Percentiles rank a stretch among this genome's conserved stretches.
Evolutionary conservation across 2,329 filamentous ascomycete genomes (phyloP).

Genomic region (Colletotrichum paranaense): DNA sequence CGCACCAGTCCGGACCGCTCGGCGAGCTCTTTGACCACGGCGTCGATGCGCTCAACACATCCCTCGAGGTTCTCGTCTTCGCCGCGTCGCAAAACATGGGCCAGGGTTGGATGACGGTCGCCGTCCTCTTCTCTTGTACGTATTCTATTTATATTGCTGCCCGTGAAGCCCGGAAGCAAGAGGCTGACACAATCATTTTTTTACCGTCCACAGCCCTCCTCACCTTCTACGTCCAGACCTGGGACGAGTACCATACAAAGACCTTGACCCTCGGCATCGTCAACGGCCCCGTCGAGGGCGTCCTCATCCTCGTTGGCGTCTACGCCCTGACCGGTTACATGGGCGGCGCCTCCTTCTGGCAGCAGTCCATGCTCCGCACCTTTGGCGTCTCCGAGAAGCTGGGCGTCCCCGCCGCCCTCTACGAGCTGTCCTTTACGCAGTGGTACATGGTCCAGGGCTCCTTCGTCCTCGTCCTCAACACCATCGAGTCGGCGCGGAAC

Average conservation of each 20-base stretch:
- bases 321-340: constrained; percentile 86
- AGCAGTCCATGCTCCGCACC: constrained; percentile 80
- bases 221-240: constrained; percentile 99
- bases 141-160: background rate
- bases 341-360: constrained; percentile 94
- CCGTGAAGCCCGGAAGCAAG: constrained; percentile 23
- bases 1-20: constrained; percentile 89
- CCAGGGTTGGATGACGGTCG: constrained; percentile 89
- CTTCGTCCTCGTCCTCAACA: constrained; percentile 87
- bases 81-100: constrained; percentile 93
- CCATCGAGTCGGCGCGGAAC: constrained; percentile 80
- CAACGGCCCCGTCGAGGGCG: constrained; percentile 94
- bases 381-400: constrained; percentile 73
- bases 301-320: constrained; percentile 84
- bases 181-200: constrained; percentile 16
- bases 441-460: constrained; percentile 93
- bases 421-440: constrained; percentile 86
- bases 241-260: constrained; percentile 99
- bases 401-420: constrained; percentile 77
- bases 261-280: constrained; percentile 91
- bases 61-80: constrained; percentile 92
- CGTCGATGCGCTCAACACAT: constrained; percentile 96
- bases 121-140: constrained; percentile 83
- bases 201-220: constrained; percentile 70
- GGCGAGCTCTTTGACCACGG: constrained; percentile 98